These are phyloP conservation scores for Yarrowia bubula DNA, from an alignment of 805 yeast genomes.

Conservation along the genomic window DNA sequence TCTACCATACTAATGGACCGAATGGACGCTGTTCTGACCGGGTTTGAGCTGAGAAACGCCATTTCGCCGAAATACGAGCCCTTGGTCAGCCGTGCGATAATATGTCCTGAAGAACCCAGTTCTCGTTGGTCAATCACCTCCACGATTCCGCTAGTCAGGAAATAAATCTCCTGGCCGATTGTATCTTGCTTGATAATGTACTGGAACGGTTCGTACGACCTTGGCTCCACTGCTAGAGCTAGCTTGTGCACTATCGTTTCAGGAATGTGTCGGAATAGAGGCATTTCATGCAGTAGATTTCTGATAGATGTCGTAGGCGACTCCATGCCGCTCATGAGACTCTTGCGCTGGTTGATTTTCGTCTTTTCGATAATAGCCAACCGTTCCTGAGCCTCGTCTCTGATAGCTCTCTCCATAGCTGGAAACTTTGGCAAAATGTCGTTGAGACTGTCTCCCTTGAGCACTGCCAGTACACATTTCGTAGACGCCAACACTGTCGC, in stretches of 20 bases:
- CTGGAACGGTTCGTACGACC: constrained; percentile 54
- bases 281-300: constrained; percentile 55
- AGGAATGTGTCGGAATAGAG: constrained; percentile 59
- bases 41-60: constrained; percentile 54
- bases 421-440: constrained; percentile 63
- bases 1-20: constrained; percentile 61
- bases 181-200: constrained; percentile 60
- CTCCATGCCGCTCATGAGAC: constrained; percentile 3
- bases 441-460: constrained; percentile 62
- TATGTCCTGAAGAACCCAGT: constrained; percentile 37
- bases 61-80: constrained; percentile 77
- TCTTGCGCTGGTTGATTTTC: constrained; percentile 35
- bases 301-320: constrained; percentile 41
- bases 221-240: constrained; percentile 62
- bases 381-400: constrained; percentile 79
- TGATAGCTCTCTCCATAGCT: constrained; percentile 59
- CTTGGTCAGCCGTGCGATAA: constrained; percentile 56
- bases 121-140: constrained; percentile 52
- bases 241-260: constrained; percentile 59
- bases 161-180: constrained; percentile 60
- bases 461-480: constrained; percentile 62
- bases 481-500: constrained; percentile 75
- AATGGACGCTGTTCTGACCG: constrained; percentile 57
- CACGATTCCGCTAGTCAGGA: constrained; percentile 66
- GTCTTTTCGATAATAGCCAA: constrained; percentile 67